Evolutionary conservation across 257 asterid genomes (phyloP).

Genomic region (Capsicum chinense): DNA sequence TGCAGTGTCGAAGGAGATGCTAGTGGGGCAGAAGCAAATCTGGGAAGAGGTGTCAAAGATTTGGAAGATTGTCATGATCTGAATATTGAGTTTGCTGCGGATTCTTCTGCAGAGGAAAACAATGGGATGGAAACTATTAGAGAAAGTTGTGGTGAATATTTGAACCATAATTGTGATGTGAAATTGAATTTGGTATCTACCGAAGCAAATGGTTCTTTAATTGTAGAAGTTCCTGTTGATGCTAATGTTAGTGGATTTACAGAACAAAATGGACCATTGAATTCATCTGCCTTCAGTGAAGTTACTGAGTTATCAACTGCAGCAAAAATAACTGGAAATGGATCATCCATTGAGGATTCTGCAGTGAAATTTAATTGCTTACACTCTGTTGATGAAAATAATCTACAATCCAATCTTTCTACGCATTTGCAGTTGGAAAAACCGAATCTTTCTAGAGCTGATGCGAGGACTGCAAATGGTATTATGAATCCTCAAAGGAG

Average conservation of each 20-base stretch:
- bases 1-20: conserved; percentile 16
- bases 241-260: conserved; percentile 45
- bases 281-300: conserved; percentile 33
- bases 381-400: conserved; percentile 41
- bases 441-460: conserved; percentile 44
- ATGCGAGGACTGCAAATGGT: conserved; percentile 30
- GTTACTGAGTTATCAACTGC: conserved; percentile 31
- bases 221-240: conserved; percentile 53
- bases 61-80: conserved; percentile 26
- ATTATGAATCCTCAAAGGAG: conserved; percentile 37
- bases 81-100: conserved; percentile 10
- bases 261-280: conserved; percentile 31
- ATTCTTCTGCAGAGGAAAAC: conserved; percentile 34
- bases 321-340: conserved; percentile 42
- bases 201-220: conserved; percentile 37
- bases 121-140: conserved; percentile 37
- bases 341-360: conserved; percentile 40
- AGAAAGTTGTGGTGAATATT: conserved; percentile 41
- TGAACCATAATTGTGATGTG: conserved; percentile 38
- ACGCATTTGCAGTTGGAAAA: conserved; percentile 42
- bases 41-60: not conserved
- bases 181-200: conserved; percentile 19
- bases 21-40: conserved; percentile 20
- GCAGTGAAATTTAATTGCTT: conserved; percentile 18
- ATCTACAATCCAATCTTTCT: conserved; percentile 35